Evolutionary conservation across 169 alveolate genomes (phyloP), one percentile per base, ranked within the genome.

Genomic region (Condylostoma magnum): DNA sequence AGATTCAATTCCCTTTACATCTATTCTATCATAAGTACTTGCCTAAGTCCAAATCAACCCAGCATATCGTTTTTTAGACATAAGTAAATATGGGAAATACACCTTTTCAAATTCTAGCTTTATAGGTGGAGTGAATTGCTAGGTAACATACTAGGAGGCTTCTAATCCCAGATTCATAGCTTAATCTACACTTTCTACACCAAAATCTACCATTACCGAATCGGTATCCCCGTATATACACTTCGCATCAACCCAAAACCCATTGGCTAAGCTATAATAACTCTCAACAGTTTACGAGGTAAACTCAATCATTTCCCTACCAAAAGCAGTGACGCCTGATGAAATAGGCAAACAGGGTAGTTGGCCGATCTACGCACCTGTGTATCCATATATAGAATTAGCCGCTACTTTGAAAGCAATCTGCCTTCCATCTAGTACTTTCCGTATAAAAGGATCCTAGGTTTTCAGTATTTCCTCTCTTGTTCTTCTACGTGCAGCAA

Each of bases 171-270:
- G n/a, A 2, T 3, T 2, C 37, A 60, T 27, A 18, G 72, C 56
- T 43, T 60, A 43, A 3, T 36, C 72, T 10, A 60, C 41, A 37
- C 38, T 38, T 38, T 84, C 78, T 5, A 91, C 95, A 18, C 99
- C 99, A 68, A 98, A 97, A 79, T 94, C 91, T 43, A 98, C 97
- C 99, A 98, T 97, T 3, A 98, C 99, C 6, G 99, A 96, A 85
- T 98, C 99, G n/a, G 99, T 98, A 80, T 98, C 99, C 10, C 99
- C 99, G 83, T 98, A 98, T 12, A 97, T 93, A 31, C 97, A 99
- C 25, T 86, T 75, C 1, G 99, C 95, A 77, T 97, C 96, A 76
- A 74, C 73, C 31, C 84, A 80, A 86, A 89, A 97, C 51, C 99
- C 99, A 84, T 97, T 96, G 51, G 75, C 76, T 73, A 76, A 77